A percentile compares a stretch with the other conserved stretches of the same genome.
These are phyloP conservation scores for Penicillium occitanis DNA, from an alignment of 2,329 filamentous ascomycete genomes.

Conservation along the genomic window DNA sequence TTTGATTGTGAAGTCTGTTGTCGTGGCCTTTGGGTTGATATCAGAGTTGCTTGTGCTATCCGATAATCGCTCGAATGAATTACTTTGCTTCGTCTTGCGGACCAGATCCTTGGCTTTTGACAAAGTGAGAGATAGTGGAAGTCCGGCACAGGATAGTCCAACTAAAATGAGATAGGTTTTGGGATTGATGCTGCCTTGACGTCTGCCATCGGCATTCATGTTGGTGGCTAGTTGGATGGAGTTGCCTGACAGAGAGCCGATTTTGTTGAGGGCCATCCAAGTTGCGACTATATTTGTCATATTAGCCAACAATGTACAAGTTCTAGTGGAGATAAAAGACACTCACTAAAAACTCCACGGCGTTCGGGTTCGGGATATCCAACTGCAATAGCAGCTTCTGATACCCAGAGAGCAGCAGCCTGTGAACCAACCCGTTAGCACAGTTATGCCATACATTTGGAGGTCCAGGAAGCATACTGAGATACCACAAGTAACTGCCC, in stretches of 20 bases:
- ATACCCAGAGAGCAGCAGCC: background rate
- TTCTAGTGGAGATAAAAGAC: background rate
- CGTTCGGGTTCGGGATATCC: background rate
- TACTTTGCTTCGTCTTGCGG: background rate
- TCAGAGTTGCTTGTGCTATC: background rate
- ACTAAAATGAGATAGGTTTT: background rate
- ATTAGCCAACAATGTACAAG: background rate
- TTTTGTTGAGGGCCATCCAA: conserved; percentile 42
- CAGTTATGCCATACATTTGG: background rate
- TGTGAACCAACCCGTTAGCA: background rate
- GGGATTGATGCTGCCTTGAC: conserved; percentile 31
- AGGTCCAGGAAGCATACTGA: background rate
- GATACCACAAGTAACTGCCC: background rate
- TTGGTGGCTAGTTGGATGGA: conserved; percentile 54
- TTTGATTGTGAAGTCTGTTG: background rate
- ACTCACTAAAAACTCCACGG: background rate
- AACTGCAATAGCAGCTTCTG: background rate
- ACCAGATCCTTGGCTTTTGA: background rate
- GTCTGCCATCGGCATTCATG: conserved; percentile 33
- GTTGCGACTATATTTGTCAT: background rate
- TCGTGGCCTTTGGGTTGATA: background rate
- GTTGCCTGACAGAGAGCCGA: conserved; percentile 53
- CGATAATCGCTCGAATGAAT: background rate
- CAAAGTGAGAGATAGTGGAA: background rate
- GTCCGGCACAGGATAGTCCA: background rate